phyloP scores from a whole-genome alignment of 345 rosid species.

The Noccaea caerulescens region DNA sequence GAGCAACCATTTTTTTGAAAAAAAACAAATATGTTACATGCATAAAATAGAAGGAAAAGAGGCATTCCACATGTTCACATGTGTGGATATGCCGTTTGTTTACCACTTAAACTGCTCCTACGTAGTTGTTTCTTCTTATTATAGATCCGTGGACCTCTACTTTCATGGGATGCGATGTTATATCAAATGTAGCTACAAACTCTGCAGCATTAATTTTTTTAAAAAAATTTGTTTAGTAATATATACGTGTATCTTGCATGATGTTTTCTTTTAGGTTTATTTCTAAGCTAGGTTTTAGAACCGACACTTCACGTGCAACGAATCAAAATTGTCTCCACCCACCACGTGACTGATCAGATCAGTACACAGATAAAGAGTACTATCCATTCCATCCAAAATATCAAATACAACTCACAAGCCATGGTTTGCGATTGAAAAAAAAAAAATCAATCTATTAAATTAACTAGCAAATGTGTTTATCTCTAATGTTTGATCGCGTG shows the following conservation, averaged over 20 bases:
- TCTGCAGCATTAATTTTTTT: neutral
- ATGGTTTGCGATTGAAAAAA: no score
- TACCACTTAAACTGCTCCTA: neutral
- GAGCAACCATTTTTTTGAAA: neutral
- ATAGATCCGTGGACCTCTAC: neutral
- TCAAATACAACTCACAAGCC: no score
- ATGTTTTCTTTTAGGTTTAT: conserved; percentile 13
- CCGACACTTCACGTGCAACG: conserved; percentile 31
- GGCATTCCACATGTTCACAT: conserved; percentile 1
- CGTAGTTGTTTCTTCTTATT: neutral
- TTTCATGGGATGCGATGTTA: neutral
- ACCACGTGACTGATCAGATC: conserved; percentile 26
- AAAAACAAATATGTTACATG: neutral
- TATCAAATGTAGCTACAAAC: neutral
- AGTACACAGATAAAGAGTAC: conserved; percentile 11
- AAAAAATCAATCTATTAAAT: no score
- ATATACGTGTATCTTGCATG: neutral
- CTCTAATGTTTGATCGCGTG: no score
- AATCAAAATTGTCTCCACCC: conserved; percentile 32
- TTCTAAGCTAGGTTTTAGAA: conserved; percentile 19
- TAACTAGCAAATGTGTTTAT: no score
- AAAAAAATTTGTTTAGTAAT: no score
- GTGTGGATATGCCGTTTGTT: conserved; percentile 16
- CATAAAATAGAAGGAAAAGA: neutral
- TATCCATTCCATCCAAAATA: conserved; percentile 11